Evolutionary conservation across 495 filamentous ascomycete genomes (phyloP).

Genomic region (Talaromyces liani): DNA sequence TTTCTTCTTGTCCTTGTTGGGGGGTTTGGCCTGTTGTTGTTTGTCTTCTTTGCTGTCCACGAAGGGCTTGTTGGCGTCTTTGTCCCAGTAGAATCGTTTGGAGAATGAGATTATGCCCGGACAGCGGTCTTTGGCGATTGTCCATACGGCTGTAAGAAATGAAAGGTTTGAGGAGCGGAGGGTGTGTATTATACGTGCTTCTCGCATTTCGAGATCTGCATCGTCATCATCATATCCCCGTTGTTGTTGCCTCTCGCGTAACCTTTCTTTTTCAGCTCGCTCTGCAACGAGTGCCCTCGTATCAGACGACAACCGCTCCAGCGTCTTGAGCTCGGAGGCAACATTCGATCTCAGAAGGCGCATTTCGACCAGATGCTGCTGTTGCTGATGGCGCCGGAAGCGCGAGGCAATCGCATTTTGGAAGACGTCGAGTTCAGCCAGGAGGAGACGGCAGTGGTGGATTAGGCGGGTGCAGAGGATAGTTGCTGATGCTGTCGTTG

Average conservation of each 20-base stretch:
- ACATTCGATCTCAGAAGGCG: slow-evolving; percentile 43
- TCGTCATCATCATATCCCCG: slow-evolving; percentile 5
- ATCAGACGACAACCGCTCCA: slow-evolving; percentile 38
- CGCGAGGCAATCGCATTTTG: slow-evolving; percentile 33
- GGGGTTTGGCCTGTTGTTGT: slow-evolving; percentile 8
- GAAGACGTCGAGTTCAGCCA: slow-evolving; percentile 42
- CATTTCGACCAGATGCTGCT: slow-evolving; percentile 34
- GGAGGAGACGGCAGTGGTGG: slow-evolving; percentile 32
- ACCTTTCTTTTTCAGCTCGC: slow-evolving; percentile 10
- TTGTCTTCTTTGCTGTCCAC: slow-evolving; percentile 13
- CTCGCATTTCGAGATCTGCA: background rate
- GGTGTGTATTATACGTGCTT: slow-evolving; percentile 30
- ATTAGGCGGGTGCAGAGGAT: slow-evolving; percentile 23
- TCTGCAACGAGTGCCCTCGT: slow-evolving; percentile 9
- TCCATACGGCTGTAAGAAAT: slow-evolving; percentile 51
- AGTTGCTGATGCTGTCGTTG: background rate
- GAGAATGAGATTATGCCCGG: slow-evolving; percentile 42
- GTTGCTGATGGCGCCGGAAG: slow-evolving; percentile 36
- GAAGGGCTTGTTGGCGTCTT: slow-evolving; percentile 18
- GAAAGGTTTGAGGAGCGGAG: slow-evolving; percentile 51
- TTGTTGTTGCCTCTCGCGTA: background rate
- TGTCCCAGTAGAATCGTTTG: slow-evolving; percentile 49
- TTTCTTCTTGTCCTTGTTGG: slow-evolving; percentile 32
- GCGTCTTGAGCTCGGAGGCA: slow-evolving; percentile 37
- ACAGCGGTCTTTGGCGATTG: slow-evolving; percentile 39